These are phyloP conservation scores for Thozetella sp. DNA, from an alignment of 495 filamentous ascomycete genomes.

Conservation along the genomic window DNA sequence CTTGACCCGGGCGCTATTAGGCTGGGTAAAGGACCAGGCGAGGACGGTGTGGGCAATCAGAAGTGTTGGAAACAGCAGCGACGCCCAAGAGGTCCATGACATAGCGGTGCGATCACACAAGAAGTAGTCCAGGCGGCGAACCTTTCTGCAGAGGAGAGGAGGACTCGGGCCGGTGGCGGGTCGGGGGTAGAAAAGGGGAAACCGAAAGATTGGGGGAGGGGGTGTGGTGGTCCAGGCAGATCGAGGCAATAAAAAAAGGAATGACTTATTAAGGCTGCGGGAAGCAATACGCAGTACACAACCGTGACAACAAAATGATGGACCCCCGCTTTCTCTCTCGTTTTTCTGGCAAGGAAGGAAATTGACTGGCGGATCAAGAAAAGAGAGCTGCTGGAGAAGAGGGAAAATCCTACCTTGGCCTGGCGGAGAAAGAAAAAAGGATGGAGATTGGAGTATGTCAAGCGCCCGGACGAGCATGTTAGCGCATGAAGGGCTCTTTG, in stretches of 20 bases:
- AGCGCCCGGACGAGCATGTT: not conserved
- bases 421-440: not conserved
- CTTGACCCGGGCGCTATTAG: slow-evolving; percentile 45
- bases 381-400: not conserved
- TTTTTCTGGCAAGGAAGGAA: too few species aligned
- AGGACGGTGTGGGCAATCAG: slow-evolving; percentile 50
- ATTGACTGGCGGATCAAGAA: not conserved
- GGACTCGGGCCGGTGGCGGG: not conserved
- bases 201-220: not conserved
- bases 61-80: slow-evolving; percentile 44
- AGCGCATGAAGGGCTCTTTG: not conserved
- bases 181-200: slow-evolving; percentile 7
- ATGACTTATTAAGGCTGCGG: not conserved
- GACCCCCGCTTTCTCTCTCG: not conserved
- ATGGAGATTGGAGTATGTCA: slow-evolving; percentile 1
- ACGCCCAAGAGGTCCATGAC: slow-evolving; percentile 52
- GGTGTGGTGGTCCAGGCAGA: too few species aligned
- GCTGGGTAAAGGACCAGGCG: slow-evolving; percentile 49
- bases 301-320: slow-evolving; percentile 3
- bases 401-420: not conserved
- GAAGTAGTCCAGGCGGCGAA: slow-evolving; percentile 5
- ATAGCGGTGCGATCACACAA: slow-evolving; percentile 33
- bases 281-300: not conserved
- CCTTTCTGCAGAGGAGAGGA: not conserved
- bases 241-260: too few species aligned